Evolutionary conservation across 495 filamentous ascomycete genomes (phyloP), one percentile per base, ranked within the genome.

Genomic region (Lentithecium fluviatile): DNA sequence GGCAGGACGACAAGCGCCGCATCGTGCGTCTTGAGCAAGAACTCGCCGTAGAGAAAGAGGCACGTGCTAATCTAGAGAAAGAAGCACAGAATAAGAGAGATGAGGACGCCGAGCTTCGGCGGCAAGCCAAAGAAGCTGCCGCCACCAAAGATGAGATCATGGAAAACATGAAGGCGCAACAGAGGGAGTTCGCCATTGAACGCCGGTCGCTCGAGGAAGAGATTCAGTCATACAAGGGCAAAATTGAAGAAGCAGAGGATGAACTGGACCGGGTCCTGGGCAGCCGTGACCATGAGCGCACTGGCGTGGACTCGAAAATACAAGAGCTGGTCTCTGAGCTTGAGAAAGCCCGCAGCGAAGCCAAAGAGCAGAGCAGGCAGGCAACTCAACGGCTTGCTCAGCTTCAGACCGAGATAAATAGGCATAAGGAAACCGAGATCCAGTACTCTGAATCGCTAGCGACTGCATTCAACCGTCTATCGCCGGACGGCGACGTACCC

Each of bases 61-160:
- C 71, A 1, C 75, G 82, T 11, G 77, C 79, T 42, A 69, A 72
- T 19, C 72, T 88, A 20, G 80, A 85, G 56, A 82, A 81, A 55
- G 83, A 89, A 67, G 81, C 87, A 8, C 71, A 78, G 43, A 71
- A 72, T 8, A 80, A 78, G 49, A 77, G 71, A 5, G 82, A 86
- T 19, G 77, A 82, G 2, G 83, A 88, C 66, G 80, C 84, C 25
- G 79, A 86, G 38, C 83, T 89, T 29, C 86, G 83, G 62, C 79
- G 77, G 6, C 86, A 85, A 59, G 82, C 90, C 43, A 86, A 93
- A 61, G 90, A 96, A 70, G 88, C 80, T 12, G 86, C 90, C 60
- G 92, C 89, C 2, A 99, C 89, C 0, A 99, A 99, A 73, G 85
- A 89, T 68, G 94, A 99, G 68, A 82, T 99, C 0, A 83, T 99